Evolutionary conservation across 176 grass and related monocot genomes (phyloP).

Genomic region (Typha latifolia): DNA sequence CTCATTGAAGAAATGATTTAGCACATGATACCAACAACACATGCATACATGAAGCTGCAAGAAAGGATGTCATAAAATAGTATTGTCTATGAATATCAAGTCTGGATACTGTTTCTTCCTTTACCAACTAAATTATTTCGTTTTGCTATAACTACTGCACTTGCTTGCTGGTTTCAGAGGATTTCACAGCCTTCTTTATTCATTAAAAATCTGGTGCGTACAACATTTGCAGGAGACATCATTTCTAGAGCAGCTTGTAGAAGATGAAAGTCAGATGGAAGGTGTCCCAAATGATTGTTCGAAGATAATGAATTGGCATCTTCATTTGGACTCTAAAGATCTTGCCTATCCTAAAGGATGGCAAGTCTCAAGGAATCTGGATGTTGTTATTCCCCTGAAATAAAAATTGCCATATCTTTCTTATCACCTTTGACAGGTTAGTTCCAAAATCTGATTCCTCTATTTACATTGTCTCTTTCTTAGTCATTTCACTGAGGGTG

Average conservation of each 20-base stretch:
- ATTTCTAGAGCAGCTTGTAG: constrained; percentile 81
- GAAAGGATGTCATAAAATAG: background rate
- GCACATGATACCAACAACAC: no score
- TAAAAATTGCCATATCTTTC: constrained; percentile 19
- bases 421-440: background rate
- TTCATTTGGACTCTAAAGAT: constrained; percentile 63
- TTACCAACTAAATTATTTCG: background rate
- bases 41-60: background rate
- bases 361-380: constrained; percentile 54
- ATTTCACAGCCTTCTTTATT: background rate
- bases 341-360: constrained; percentile 85
- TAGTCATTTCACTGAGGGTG: no score
- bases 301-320: constrained; percentile 96
- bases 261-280: constrained; percentile 99
- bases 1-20: no score
- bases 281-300: constrained; percentile 74
- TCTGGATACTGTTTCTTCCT: background rate
- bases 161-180: background rate
- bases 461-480: no score
- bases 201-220: background rate
- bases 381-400: constrained; percentile 66
- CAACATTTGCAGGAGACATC: constrained; percentile 63
- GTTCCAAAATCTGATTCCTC: background rate
- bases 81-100: no score
- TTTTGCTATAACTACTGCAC: background rate